Evolutionary conservation across 768 basidiomycete species (phyloP), one percentile per base, ranked within the genome.

Genomic region (Zangia roseola): DNA sequence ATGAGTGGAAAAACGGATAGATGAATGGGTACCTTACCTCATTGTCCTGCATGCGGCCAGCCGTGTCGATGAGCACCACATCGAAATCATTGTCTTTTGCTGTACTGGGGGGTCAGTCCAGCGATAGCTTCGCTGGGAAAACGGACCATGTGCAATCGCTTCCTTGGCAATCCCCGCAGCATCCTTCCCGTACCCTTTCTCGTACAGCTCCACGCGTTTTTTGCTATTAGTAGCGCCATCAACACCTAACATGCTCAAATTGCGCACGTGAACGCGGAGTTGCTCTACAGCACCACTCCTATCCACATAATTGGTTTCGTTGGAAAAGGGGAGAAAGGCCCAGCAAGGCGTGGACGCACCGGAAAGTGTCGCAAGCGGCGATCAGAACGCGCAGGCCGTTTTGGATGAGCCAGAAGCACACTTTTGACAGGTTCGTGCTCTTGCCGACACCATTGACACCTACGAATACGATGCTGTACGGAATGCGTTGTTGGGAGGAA

Each of bases 361-460:
- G 75, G 75, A 99, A 99, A 7, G 97, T 98, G 65, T 99, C 97
- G 64, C 97, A 99, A 12, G 97, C 97, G 36, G 97, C 97, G 59
- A 99, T 98, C 56, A 99, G 76, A 34, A 99, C 95, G 34, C 88
- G 77, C 33, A 95, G 69, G 6, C 88, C 86, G 62, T 99, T 99
- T 70, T 99, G 97, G 45, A 99, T 86, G 33, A 99, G 76, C 97
- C 97, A 99, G 72, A 98, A 99, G 70, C 93, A 94, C 42, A 99
- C 95, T 74, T 99, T 99, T 36, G 88, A 91, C 35, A 99, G 72
- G 69, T 98, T 99, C 6, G 97, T 98, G 59, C 92, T 95, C 74
- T 99, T 99, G 26, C 97, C 97, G 21, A 99, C 97, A 21, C 97
- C 97, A 62, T 99, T 99, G 31, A 99, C 97, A 13, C 97, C 97